These are phyloP conservation scores for Ensete glaucum DNA, from an alignment of 176 grass and related monocot genomes.

Conservation along the genomic window DNA sequence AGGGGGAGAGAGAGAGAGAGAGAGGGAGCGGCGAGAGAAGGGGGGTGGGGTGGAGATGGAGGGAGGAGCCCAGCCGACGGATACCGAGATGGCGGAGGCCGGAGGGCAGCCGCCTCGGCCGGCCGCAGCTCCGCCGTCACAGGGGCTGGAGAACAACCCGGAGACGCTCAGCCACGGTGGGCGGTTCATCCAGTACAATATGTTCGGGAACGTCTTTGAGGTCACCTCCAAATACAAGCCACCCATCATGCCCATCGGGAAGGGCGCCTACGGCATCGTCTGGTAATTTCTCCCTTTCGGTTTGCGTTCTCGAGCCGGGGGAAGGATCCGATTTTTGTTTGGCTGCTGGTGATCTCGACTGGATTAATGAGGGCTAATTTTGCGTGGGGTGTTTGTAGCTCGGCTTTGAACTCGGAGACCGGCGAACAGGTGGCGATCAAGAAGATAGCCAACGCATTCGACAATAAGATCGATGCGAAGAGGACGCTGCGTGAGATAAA, in stretches of 20 bases:
- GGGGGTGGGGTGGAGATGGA: conserved; percentile 28
- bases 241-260: conserved; percentile 92
- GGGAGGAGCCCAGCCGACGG: conserved; percentile 43
- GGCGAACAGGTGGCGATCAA: conserved; percentile 95
- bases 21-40: not conserved
- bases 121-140: not conserved
- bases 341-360: conserved; percentile 2
- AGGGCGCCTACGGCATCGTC: conserved; percentile 98
- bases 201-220: conserved; percentile 95
- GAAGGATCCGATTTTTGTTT: not conserved
- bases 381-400: conserved; percentile 34
- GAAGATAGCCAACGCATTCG: conserved; percentile 98
- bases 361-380: not conserved
- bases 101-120: not conserved
- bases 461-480: conserved; percentile 98
- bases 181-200: conserved; percentile 94
- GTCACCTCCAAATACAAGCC: conserved; percentile 86
- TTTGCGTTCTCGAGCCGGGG: not conserved
- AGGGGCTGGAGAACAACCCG: conserved; percentile 64
- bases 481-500: conserved; percentile 96
- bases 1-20: not conserved
- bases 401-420: conserved; percentile 81
- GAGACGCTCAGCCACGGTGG: conserved; percentile 80
- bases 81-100: conserved; percentile 72
- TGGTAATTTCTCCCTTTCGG: conserved; percentile 28